Evolutionary conservation across 495 filamentous ascomycete genomes (phyloP), one percentile per base, ranked within the genome.

Genomic region (Xylaria cubensis): DNA sequence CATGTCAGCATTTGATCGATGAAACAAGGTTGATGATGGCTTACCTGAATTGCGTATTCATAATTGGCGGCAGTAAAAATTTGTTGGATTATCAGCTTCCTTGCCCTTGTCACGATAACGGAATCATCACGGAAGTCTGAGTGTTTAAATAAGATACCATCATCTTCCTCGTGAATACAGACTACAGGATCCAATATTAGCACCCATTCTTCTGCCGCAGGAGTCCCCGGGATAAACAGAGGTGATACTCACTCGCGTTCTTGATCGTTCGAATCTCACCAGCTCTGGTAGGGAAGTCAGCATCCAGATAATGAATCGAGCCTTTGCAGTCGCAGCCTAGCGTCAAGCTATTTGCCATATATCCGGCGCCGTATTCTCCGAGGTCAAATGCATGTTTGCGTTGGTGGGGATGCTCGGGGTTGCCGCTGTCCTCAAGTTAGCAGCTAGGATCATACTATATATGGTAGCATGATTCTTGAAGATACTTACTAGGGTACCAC

Each of bases 21-120:
- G 1, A 21, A 53, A 41, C 2, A 39, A 12, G 15, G 9, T 24
- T 39, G 32, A 15, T 4, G 12, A 8, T 8, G 21, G 29, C 73
- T 75, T 24, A 74, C 75, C 64, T 79, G 77, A 10, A 84, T 91
- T 70, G 94, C 95, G 83, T 98, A 98, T 82, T 98, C 95, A 83
- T 98, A 98, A 84, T 98, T 98, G 63, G 95, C 94, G 10, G 95
- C 95, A 1, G 95, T 98, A 84, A 98, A 97, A 75, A 97, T 92
- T 67, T 97, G 95, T 29, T 93, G 95, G 76, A 98, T 86, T 73
- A 98, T 86, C 68, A 98, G 87, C 77, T 97, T 97, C 17, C 95
- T 89, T 41, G 89, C 94, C 55, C 95, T 91, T 15, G 94, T 97
- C 29, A 97, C 93, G 66, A 97, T 92, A 62, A 91, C 88, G 0